Evolutionary conservation across 305 asterid species (phyloP), one percentile per base, ranked within the genome.

Genomic region (Vinca major): DNA sequence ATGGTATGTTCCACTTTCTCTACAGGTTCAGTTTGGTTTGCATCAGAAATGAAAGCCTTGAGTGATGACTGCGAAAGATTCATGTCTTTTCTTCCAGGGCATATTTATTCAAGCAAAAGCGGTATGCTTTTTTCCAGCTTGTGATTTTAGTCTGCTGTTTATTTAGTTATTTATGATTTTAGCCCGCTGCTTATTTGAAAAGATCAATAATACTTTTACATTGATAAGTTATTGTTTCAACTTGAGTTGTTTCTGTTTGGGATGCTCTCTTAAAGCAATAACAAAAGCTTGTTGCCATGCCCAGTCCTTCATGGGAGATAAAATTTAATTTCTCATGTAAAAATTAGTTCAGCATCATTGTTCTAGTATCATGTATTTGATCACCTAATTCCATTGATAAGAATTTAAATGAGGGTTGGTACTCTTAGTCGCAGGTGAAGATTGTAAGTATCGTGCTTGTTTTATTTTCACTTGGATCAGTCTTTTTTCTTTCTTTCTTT

Each of bases 21-120:
- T 85, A 83, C 90, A 94, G 99, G 99, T 66, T 94, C 99, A 36
- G 82, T 88, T 61, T 94, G 99, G 99, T 88, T 94, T 83, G 91
- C 99, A 68, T 94, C 99, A 48, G 99, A 94, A 84, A 94, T 94
- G 99, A 94, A 94, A 77, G 99, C 99, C 72, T 70, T 94, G 68
- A 91, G 97, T 61, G 99, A 94, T 83, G 99, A 94, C 66, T 94
- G 99, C 76, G 98, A 94, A 86, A 74, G 91, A 67, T 94, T 94
- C 80, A 84, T 73, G 85, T 71, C 90, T 74, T 91, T 94, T 82
- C 97, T 83, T 73, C 99, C 99, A 3, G 99, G 98, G 37, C 98
- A 94, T 77, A 77, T 91, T 73, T 94, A 94, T 77, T 94, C 99
- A 63, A 94, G 99, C 88, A 88, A 91, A 85, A 88, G 5, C 4